Evolutionary conservation across 2,329 filamentous ascomycete species (phyloP), one percentile per base, ranked within the genome.

Genomic region (Blastomyces parvus): DNA sequence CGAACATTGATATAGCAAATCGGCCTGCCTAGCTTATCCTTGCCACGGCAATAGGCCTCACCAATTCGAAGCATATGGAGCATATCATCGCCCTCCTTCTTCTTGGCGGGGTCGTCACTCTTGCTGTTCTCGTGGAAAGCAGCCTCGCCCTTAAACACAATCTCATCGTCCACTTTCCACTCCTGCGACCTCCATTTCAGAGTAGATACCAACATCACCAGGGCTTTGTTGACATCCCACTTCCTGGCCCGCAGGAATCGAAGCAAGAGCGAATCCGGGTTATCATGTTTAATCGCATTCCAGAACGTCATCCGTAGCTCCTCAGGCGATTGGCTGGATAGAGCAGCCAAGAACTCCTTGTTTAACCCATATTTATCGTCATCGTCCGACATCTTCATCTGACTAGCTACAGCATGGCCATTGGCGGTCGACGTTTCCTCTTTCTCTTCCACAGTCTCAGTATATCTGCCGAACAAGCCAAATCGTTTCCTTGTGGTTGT

Each of bases 301-400:
- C 94, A 97, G 72, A 97, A 89, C 0, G 91, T 87, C 19, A 82
- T 81, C 61, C 91, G 86, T 67, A 99, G 85, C 53, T 88, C 83
- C 70, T 95, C 90, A 0, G 93, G 90, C 0, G 86, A 83, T 70
- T 88, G 84, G 64, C 84, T 90, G 59, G 88, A 87, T 11, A 99
- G 77, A 0, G 91, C 90, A 50, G 93, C 86, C 69, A 90, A 85
- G 76, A 91, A 97, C 59, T 91, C 86, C 76, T 93, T 94, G 46
- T 84, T 89, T 76, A 94, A 89, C 57, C 91, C 92, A 74, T 95
- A 93, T 79, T 97, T 99, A 79, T 99, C 94, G 63, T 97, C 89
- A 3, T 80, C 79, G 14, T 86, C 83, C 30, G 79, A 75, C 56
- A 74, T 66, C 33, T 68, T 70, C 63, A 77, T 67, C 14, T 69